Base-by-base conservation (phyloP, 2,329 filamentous ascomycete species). In the Neofusicoccum umdonicola region DNA sequence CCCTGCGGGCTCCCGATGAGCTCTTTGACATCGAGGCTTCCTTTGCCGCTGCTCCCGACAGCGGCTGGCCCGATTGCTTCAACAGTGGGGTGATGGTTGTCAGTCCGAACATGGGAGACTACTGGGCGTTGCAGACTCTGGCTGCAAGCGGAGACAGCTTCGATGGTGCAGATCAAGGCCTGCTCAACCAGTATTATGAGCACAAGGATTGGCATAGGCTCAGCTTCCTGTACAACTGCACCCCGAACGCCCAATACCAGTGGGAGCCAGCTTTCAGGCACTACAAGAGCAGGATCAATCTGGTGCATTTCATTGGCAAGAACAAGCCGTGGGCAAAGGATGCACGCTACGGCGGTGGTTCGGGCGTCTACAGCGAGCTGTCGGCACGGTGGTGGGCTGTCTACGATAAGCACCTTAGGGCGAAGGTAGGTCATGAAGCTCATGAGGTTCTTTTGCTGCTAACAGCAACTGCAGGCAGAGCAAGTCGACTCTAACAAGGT, bases 31-130 rank as follows among this genome's bases (percentile, higher is more conserved):
- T 87, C 47, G 79, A 85, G 11, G 82, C 82, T 39, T 71, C 81
- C 31, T 89, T 90, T 70, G 87, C 88, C 31, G 88, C 95, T 2
- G 93, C 91, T 11, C 93, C 95, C 37, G 95, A 99, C 77, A 93
- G 98, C 71, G 95, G 95, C 70, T 99, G 95, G 95, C 95, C 95
- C 39, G 95, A 99, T 79, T 86, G 93, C 67, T 98, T 98, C 87
- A 99, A 99, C 79, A 93, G 91, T n/a, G 95, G 95, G 72, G 88
- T 99, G 71, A 96, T 99, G 92, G 92, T 93, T 41, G 79, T 99
- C 66, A 89, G 85, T 15, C 95, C 95, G 39, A 90, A 94, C 78
- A 83, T 93, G 85, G 90, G 89, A 65, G 93, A 96, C 69, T 98
- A 93, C 78, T 89, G 92, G 79, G 90, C 92, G 47, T 84, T 99